Conservation (phyloP, 495 filamentous ascomycete species). For the Neurospora sp. region DNA sequence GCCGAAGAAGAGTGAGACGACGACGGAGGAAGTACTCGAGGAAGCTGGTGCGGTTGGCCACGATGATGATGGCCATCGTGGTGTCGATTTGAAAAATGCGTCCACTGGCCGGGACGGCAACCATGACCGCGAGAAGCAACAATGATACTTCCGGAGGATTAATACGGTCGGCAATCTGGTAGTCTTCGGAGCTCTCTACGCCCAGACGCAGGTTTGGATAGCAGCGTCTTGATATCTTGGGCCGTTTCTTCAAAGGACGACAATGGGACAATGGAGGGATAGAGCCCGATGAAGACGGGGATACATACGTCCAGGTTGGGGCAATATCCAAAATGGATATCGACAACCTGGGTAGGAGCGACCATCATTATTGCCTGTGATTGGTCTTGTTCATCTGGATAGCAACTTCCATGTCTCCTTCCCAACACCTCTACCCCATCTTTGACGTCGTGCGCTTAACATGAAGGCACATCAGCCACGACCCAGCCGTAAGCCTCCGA, state of each 20-base stretch:
- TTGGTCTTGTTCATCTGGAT: too few relatives aligned
- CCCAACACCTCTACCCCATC: too few relatives aligned
- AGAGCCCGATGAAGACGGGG: too few relatives aligned
- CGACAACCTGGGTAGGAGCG: too few relatives aligned
- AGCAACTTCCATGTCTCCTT: too few relatives aligned
- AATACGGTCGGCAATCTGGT: neutral
- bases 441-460: too few relatives aligned
- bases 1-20: constrained; percentile 3
- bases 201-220: neutral
- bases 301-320: too few relatives aligned
- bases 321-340: too few relatives aligned
- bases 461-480: too few relatives aligned
- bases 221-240: neutral
- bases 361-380: too few relatives aligned
- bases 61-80: neutral
- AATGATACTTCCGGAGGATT: neutral
- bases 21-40: constrained; percentile 6
- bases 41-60: constrained; percentile 2
- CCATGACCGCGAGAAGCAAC: neutral
- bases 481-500: too few relatives aligned
- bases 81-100: neutral
- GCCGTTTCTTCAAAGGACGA: neutral
- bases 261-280: neutral
- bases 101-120: neutral
- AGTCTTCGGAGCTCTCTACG: neutral